Conservation (phyloP, 495 filamentous ascomycete genomes). For the Aeminium ludgeri region DNA sequence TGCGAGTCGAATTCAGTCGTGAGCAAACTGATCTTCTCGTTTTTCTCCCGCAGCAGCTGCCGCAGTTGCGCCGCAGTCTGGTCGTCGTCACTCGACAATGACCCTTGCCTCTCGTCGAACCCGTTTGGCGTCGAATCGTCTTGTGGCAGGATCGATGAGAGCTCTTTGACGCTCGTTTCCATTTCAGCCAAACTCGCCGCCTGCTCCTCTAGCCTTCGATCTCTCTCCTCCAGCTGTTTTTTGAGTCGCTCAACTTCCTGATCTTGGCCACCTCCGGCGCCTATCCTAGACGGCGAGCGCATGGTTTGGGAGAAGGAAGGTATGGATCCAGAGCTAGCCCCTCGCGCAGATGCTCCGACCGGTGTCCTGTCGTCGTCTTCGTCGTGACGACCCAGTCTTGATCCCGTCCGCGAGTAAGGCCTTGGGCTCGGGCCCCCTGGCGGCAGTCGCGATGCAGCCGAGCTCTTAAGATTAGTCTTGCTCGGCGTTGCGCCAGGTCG, state of each 20-base stretch:
- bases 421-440: constrained; percentile 13
- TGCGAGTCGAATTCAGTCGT: constrained; percentile 92
- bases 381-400: constrained; percentile 21
- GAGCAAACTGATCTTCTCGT: constrained; percentile 83
- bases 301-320: constrained; percentile 14
- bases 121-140: constrained; percentile 17
- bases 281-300: constrained; percentile 13
- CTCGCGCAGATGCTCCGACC: constrained; percentile 30
- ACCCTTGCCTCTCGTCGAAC: not conserved
- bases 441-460: constrained; percentile 6
- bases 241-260: constrained; percentile 52
- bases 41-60: constrained; percentile 74
- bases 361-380: constrained; percentile 32
- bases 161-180: constrained; percentile 59
- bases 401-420: constrained; percentile 27
- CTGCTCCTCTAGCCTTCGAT: constrained; percentile 76
- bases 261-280: constrained; percentile 19
- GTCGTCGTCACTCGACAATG: constrained; percentile 45
- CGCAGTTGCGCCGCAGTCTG: constrained; percentile 64
- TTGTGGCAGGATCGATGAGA: constrained; percentile 45
- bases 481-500: constrained; percentile 37
- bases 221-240: constrained; percentile 62
- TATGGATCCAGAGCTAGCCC: constrained; percentile 6
- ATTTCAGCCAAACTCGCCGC: constrained; percentile 65
- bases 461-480: constrained; percentile 32